A percentile compares a stretch with the other conserved stretches of the same genome.
phyloP scores from a whole-genome alignment of 148 eudicot species.

The Cornus florida region DNA sequence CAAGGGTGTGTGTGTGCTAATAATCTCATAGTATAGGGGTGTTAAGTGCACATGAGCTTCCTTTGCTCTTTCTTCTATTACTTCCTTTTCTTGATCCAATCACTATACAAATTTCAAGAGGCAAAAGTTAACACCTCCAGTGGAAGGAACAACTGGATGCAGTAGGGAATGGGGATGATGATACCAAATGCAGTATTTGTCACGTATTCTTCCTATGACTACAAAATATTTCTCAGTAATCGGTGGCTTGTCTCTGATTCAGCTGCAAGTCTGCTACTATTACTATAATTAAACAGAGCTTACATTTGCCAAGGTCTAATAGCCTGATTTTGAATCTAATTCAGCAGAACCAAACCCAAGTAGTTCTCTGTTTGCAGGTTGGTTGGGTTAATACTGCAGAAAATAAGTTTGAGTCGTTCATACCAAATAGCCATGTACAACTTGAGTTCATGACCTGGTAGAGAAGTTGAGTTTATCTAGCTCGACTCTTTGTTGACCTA shows the following conservation, averaged over 20 bases:
- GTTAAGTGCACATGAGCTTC: too few relatives aligned
- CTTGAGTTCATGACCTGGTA: too few relatives aligned
- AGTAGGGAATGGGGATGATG: conserved; percentile 35
- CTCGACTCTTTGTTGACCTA: too few relatives aligned
- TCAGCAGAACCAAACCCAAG: not conserved
- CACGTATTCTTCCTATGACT: conserved; percentile 48
- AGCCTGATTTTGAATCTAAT: not conserved
- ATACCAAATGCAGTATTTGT: conserved; percentile 84
- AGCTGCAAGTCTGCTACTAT: not conserved
- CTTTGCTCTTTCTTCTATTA: too few relatives aligned
- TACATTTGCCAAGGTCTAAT: not conserved
- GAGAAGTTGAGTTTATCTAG: too few relatives aligned
- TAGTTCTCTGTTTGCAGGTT: not conserved
- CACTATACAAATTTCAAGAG: too few relatives aligned
- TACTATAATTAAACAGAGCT: not conserved
- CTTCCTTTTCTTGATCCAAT: too few relatives aligned
- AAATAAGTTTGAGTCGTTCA: not conserved
- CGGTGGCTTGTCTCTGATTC: not conserved
- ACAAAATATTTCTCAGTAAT: not conserved
- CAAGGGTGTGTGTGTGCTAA: too few relatives aligned
- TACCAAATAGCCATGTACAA: too few relatives aligned
- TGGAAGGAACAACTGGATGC: conserved; percentile 17
- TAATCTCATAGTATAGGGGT: too few relatives aligned
- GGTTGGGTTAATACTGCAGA: not conserved
- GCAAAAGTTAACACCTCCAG: not conserved